Conservation (phyloP, 805 yeast species). For the Teunomyces kruisii region DNA sequence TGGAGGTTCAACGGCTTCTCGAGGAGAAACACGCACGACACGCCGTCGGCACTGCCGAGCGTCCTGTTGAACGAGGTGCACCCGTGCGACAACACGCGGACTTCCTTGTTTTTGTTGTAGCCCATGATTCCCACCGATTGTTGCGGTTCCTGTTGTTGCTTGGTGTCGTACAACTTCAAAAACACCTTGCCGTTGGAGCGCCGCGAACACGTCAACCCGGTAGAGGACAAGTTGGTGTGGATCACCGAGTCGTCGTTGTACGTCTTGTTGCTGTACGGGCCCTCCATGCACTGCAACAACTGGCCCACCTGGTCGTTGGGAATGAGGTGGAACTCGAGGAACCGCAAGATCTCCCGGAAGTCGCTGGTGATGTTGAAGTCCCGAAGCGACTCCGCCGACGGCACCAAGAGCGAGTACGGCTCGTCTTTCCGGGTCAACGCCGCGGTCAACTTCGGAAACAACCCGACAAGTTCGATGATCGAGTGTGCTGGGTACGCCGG, state of each 20-base stretch:
- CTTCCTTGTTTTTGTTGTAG: conserved; percentile 54
- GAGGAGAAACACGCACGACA: conserved; percentile 58
- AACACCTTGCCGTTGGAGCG: conserved; percentile 27
- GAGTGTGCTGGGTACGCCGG: conserved; percentile 19
- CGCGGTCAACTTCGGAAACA: conserved; percentile 40
- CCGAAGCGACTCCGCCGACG: conserved; percentile 57
- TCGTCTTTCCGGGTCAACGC: conserved; percentile 35
- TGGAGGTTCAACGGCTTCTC: conserved; percentile 65
- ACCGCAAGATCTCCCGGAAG: conserved; percentile 46
- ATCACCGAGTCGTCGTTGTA: conserved; percentile 40
- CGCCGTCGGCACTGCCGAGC: conserved; percentile 20
- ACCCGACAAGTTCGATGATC: conserved; percentile 47
- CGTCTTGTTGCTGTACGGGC: conserved; percentile 7
- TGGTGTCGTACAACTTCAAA: conserved; percentile 32
- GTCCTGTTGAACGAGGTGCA: conserved; percentile 41
- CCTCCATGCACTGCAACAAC: conserved; percentile 48
- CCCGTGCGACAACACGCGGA: conserved; percentile 60
- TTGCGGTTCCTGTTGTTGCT: too few species aligned
- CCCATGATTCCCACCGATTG: conserved; percentile 16
- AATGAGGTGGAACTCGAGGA: conserved; percentile 68
- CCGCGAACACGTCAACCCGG: conserved; percentile 40
- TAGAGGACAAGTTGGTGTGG: conserved; percentile 40
- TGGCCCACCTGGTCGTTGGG: conserved; percentile 52
- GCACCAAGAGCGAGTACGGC: conserved; percentile 65
- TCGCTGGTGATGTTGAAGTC: conserved; percentile 49